Base-by-base conservation (phyloP, 1,139 yeast genomes). In the Suhomyces wounanorum region DNA sequence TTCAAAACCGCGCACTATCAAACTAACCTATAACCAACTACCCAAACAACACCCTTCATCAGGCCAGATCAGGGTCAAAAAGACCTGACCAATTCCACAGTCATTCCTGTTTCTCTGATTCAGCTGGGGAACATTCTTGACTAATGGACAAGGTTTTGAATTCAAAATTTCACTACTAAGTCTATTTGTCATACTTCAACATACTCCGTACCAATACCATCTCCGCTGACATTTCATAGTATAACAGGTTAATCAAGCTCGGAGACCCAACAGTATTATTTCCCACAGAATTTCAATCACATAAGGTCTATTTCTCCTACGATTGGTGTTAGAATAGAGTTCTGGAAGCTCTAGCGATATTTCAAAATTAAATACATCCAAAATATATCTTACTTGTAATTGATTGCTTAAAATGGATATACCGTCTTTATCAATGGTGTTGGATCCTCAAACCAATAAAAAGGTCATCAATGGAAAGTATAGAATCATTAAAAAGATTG, bases 401-500 rank as follows among this genome's bases (percentile, higher is more conserved):
- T 10, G 4, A 28, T 28, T 4, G 8, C 6, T 9, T 9, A 40
- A 14, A 3, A 59, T 59, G 62, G 60, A 58, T 44, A 49, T 56
- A 28, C 44, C 59, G 9, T 47, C 52, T 25, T 67, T 76, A 43
- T 48, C 62, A 36, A 72, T 76, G 48, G 64, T 61, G 46, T 64
- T 64, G 47, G 79, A 74, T 49, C 59, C 64, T 18, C 52, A 53
- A 30, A 59, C 70, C 28, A 66, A 65, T 49, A 61, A 68, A 45
- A 74, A 72, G 56, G 60, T 75, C 43, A 70, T 76, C 56, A 77
- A 76, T 49, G 60, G 58, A 21, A 57, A 62, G 51, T 75, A 71
- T 57, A 59, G 68, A 49, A 69, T 76, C 8, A 57, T 73, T 14
- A 67, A 64, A 45, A 75, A 72, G 54, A 70, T 77, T 28, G 81